Evolutionary conservation across 352 stramenopile genomes (phyloP), one percentile per base, ranked within the genome.

Genomic region (Thalassiosira hispida): DNA sequence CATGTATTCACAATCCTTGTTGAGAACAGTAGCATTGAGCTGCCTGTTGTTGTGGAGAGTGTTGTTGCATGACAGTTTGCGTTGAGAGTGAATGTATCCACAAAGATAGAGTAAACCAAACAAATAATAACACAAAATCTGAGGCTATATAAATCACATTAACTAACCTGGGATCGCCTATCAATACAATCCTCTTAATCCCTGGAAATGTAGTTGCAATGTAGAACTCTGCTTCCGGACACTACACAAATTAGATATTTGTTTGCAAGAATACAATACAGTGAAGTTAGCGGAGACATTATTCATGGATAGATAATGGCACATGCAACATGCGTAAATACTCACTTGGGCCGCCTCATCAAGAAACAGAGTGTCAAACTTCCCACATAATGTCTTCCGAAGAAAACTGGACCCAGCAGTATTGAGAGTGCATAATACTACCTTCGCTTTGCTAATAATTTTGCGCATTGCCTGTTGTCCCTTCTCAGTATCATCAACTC

Each of bases 141-240:
- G n/a, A n/a, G n/a, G n/a, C n/a, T n/a, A n/a, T n/a, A n/a, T n/a
- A n/a, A n/a, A n/a, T n/a, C n/a, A n/a, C n/a, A n/a, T n/a, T n/a
- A n/a, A n/a, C n/a, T n/a, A n/a, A n/a, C n/a, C 52, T 63, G 1
- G 81, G 81, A 70, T 88, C 81, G 0, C 81, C 81, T 18, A 88
- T 79, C 29, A 85, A 16, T 14, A 85, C 61, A 38, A 87, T 81
- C 52, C 79, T 57, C 27, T 70, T 73, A 9, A 87, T 60, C 12
- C 79, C 74, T 42, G 79, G 79, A 72, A 84, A 87, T 22, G 72
- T 84, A 25, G 79, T 79, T n/a, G 75, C 75, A 22, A 86, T 83
- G 42, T 77, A 86, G 53, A 86, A 86, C 46, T 86, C 73, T 20
- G 65, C 74, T 44, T 87, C 79, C 40, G 79, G 51, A 31, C 74